phyloP scores from a whole-genome alignment of 2,329 filamentous ascomycete genomes.

The Cladorrhinum sp. region DNA sequence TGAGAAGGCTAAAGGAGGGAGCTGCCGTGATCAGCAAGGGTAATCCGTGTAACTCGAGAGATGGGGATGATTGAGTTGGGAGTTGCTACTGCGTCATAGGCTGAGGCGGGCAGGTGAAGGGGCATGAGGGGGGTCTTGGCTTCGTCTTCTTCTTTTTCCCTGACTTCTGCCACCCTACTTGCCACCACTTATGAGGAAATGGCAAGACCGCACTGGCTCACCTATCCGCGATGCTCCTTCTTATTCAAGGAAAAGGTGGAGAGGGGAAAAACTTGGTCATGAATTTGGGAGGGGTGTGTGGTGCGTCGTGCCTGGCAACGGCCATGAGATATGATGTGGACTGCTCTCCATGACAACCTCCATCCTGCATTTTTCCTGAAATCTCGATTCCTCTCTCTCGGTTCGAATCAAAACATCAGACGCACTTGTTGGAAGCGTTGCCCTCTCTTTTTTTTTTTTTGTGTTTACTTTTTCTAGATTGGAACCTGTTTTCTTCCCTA shows the following conservation, averaged over 20 bases:
- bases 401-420: neutral
- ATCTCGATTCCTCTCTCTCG: too few relatives aligned
- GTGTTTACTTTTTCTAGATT: neutral
- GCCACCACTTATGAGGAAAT: neutral
- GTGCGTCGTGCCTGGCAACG: neutral
- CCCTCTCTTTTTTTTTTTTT: neutral
- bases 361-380: neutral
- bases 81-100: neutral
- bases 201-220: neutral
- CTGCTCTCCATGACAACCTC: neutral
- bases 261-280: neutral
- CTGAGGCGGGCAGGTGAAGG: neutral
- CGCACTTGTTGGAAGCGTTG: neutral
- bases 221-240: neutral
- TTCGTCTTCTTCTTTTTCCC: neutral
- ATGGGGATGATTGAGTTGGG: too few relatives aligned
- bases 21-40: neutral
- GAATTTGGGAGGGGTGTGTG: neutral
- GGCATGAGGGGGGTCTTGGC: neutral
- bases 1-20: neutral
- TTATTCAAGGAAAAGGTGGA: neutral
- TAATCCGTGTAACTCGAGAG: neutral
- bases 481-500: neutral
- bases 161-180: neutral
- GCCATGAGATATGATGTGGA: neutral